Base-by-base conservation (phyloP, 169 alveolate genomes). In the Plasmodium blacklocki region DNA sequence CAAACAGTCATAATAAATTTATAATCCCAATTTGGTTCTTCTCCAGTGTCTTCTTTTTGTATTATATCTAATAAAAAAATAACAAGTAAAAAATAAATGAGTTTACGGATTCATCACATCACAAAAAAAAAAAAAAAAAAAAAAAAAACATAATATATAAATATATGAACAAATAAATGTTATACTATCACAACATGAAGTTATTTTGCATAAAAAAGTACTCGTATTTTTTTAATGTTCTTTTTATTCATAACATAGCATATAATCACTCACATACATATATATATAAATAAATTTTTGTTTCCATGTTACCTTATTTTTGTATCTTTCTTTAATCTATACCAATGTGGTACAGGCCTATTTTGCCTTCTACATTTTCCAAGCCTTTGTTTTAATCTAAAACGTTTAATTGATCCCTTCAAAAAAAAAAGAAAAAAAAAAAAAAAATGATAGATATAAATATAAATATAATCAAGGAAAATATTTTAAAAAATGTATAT, bases 21-120 rank as follows among this genome's bases (percentile, higher is more conserved):
- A 96, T 95, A 97, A 93, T 93, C 97, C 97, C 85, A 98, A 96
- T 96, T 98, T 98, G 26, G 99, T 98, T 94, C 99, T 97, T 93
- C 99, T 96, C 99, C 99, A 98, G 94, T 97, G 96, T 91, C 99
- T 96, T 89, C 99, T 96, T 95, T 98, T 98, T 54, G 98, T 95
- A 93, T 98, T 98, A 93, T 97, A 97, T 94, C 98, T 97, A 89
- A 47, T 88, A 60, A 54, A 15, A 52, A 26, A 62, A 29, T 39
- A 52, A 23, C 26, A 26, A 50, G 18, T 3, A 68, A 7, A 8
- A 52, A 58, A 39, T 0, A 18, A 5, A 29, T 26, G 32, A 26
- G 32, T 26, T 26, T 26, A 26, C 1, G 32, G 3, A 26, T 26
- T 26, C 32, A 26, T 0, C 32, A 26, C 32, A 26, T 26, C 2